Conservation (phyloP, 179 eudicot genomes). For the Heliamphora pulchella region DNA sequence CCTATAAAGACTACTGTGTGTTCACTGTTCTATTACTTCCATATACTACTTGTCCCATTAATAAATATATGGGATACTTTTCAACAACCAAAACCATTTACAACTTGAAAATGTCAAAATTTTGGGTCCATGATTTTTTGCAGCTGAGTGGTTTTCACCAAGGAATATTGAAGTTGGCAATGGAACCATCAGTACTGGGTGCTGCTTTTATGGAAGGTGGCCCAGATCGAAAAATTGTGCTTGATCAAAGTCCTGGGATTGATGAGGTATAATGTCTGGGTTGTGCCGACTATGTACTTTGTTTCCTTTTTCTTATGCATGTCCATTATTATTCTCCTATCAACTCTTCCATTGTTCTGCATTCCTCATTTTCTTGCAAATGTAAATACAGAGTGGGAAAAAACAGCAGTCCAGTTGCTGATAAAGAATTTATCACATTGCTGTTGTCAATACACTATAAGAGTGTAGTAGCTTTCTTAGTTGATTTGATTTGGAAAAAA, state of each 20-base stretch:
- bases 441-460: not conserved
- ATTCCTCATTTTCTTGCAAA: not conserved
- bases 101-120: conserved; percentile 4
- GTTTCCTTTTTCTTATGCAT: not conserved
- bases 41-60: not conserved
- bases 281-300: not conserved
- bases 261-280: conserved; percentile 58
- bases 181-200: conserved; percentile 87
- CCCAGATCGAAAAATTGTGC: conserved; percentile 86
- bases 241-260: conserved; percentile 86
- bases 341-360: conserved; percentile 6
- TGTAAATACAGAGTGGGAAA: not conserved
- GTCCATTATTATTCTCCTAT: not conserved
- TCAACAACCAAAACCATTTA: not conserved
- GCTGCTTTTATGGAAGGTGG: conserved; percentile 96
- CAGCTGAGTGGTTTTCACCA: conserved; percentile 89
- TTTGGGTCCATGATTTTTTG: conserved; percentile 12
- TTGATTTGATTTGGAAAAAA: not conserved
- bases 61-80: not conserved
- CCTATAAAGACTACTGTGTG: not conserved
- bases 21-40: not conserved
- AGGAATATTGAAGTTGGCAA: conserved; percentile 86
- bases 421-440: not conserved
- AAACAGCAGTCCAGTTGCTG: not conserved
- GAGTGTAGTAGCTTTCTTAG: not conserved